Evolutionary conservation across 441 rosid genomes (phyloP).

Genomic region (Croton laevigatus): DNA sequence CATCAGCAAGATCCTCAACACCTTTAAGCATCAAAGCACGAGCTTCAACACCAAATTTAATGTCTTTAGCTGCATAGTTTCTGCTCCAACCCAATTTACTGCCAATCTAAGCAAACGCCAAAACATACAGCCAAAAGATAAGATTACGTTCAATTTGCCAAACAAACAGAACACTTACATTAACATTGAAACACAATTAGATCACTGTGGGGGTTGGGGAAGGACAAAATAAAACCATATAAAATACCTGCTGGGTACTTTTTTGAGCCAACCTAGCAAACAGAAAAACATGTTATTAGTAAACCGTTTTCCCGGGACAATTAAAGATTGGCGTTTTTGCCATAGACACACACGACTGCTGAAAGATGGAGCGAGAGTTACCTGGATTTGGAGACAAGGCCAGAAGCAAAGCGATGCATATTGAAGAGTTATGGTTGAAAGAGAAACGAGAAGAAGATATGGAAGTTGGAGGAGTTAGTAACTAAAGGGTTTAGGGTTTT

Average conservation of each 20-base stretch:
- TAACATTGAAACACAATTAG: neutral
- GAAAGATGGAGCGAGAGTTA: conserved; percentile 11
- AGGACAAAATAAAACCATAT: neutral
- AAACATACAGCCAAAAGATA: neutral
- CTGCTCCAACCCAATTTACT: conserved; percentile 51
- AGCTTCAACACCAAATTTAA: conserved; percentile 75
- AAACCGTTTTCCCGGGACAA: neutral
- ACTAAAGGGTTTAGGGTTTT: neutral
- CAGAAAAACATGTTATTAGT: neutral
- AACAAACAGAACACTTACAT: neutral
- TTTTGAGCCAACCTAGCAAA: conserved; percentile 43
- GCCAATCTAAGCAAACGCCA: conserved; percentile 41
- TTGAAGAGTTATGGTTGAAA: neutral
- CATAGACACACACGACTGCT: too few relatives aligned
- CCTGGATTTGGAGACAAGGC: conserved; percentile 69
- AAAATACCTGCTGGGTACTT: conserved; percentile 40
- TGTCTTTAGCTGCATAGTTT: conserved; percentile 67
- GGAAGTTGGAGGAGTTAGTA: neutral
- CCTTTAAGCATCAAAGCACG: conserved; percentile 78
- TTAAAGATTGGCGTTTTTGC: neutral
- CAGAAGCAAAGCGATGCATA: conserved; percentile 66
- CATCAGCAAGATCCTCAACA: conserved; percentile 80
- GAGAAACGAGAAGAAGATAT: neutral
- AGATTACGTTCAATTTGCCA: neutral
- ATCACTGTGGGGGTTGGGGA: neutral